Conservation (phyloP, 2,329 filamentous ascomycete genomes). For the Reticulascus tulasneorum region DNA sequence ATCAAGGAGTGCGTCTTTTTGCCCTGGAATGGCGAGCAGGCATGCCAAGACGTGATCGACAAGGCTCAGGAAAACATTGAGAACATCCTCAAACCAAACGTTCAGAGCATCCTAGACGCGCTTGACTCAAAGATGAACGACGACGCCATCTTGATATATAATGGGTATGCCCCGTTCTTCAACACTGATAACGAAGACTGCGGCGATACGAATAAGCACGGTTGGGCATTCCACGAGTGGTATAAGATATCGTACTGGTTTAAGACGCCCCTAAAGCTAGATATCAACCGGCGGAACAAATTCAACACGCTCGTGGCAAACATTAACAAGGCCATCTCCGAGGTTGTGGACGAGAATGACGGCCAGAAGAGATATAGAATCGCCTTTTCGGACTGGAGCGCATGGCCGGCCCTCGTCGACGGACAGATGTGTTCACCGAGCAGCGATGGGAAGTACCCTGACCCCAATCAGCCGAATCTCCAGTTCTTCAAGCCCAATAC, state of each 20-base stretch:
- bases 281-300: too few relatives aligned
- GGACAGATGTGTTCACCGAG: conserved; percentile 26
- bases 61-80: conserved; percentile 22
- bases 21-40: conserved; percentile 11
- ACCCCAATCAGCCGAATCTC: conserved; percentile 23
- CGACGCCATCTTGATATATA: conserved; percentile 24
- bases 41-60: conserved; percentile 16
- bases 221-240: too few relatives aligned
- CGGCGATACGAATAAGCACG: too few relatives aligned
- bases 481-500: conserved; percentile 28
- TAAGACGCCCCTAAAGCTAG: too few relatives aligned
- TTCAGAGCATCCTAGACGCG: conserved; percentile 19
- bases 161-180: conserved; percentile 28
- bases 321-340: conserved; percentile 23
- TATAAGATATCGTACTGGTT: too few relatives aligned
- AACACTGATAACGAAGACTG: conserved; percentile 18
- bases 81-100: conserved; percentile 22
- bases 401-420: too few relatives aligned
- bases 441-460: conserved; percentile 19
- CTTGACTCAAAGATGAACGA: conserved; percentile 24
- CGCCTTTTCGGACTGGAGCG: too few relatives aligned
- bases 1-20: conserved; percentile 18
- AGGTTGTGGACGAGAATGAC: conserved; percentile 20
- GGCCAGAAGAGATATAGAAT: conserved; percentile 9
- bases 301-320: conserved; percentile 23